Evolutionary conservation across 179 eudicot species (phyloP), one percentile per base, ranked within the genome.

Genomic region (Monotropa hypopitys): DNA sequence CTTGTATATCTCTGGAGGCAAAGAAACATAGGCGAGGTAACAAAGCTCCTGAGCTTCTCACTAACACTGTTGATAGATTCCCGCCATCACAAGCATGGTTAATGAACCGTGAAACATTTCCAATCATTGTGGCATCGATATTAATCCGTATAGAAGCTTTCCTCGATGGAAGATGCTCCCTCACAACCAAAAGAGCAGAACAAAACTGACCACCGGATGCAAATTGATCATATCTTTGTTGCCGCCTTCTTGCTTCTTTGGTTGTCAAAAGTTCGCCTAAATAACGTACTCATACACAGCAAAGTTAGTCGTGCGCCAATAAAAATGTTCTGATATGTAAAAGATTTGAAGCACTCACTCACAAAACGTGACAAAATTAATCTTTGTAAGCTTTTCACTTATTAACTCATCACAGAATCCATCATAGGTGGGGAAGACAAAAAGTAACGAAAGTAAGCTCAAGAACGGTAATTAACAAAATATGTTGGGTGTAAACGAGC

Each of bases 61-160:
- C 86, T n/a, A 92, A 56, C 20, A 81, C 84, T 0, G 89, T 85
- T 42, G 84, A 86, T 30, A 94, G 84, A 77, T 90, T 92, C 16
- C 98, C 97, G 16, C 97, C 99, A 74, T 91, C 95, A 76, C 99
- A 92, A 21, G 97, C 89, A 83, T 95, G 99, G 82, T 95, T 95
- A 53, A 95, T 89, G 79, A 91, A 95, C 26, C 93, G 84, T 2
- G 91, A 95, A 40, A 90, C 75, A 71, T 95, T 95, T 13, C 97
- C 99, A 0, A 87, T 83, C 71, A 79, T 79, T 3, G 97, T 95
- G 26, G 97, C 97, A 75, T 95, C 97, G 72, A 93, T 91, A 78
- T 95, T 93, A 43, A 93, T 87, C 83, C 97, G 85, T 84, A 93
- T 84, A 79, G 95, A 95, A n/a, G 92, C 87, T 83, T 91, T 93